Percentiles rank a stretch among this genome's conserved stretches.
Conservation (phyloP, 2,329 filamentous ascomycete genomes). For the Neonectria faginata region DNA sequence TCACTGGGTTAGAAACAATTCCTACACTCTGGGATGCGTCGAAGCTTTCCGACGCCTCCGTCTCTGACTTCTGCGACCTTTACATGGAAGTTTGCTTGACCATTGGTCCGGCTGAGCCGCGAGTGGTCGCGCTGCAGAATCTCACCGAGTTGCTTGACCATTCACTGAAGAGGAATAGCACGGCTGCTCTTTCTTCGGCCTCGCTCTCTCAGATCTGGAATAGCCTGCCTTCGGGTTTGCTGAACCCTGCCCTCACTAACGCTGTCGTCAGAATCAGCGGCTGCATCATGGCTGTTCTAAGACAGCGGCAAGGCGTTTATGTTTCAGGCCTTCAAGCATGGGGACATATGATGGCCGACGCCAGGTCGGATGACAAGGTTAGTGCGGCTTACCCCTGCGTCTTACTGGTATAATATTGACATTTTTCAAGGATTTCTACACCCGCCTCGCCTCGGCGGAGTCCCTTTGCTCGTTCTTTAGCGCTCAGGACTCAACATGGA, state of each 20-base stretch:
- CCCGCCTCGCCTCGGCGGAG: constrained; percentile 68
- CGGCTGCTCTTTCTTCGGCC: constrained; percentile 48
- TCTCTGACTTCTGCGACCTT: constrained; percentile 53
- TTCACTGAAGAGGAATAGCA: constrained; percentile 46
- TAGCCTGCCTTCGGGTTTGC: constrained; percentile 50
- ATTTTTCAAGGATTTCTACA: constrained; percentile 68
- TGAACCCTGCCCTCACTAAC: constrained; percentile 63
- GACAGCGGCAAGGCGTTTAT: constrained; percentile 34
- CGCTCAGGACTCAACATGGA: constrained; percentile 33
- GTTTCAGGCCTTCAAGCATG: constrained; percentile 52
- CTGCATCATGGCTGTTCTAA: constrained; percentile 54
- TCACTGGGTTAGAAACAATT: constrained; percentile 51
- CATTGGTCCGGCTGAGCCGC: constrained; percentile 58
- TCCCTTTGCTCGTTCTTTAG: constrained; percentile 66
- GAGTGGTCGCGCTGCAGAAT: constrained; percentile 60
- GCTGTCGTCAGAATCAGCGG: constrained; percentile 63
- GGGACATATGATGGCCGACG: constrained; percentile 63
- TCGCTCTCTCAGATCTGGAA: constrained; percentile 57
- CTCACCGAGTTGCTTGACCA: constrained; percentile 60
- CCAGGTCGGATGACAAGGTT: constrained; percentile 62
- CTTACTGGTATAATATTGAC: constrained; percentile 21
- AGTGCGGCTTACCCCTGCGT: constrained; percentile 27
- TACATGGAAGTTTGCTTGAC: constrained; percentile 57
- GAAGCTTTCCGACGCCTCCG: constrained; percentile 40
- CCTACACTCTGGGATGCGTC: constrained; percentile 48